Base-by-base conservation (phyloP, 257 asterid species). In the Nicotiana tabacum region DNA sequence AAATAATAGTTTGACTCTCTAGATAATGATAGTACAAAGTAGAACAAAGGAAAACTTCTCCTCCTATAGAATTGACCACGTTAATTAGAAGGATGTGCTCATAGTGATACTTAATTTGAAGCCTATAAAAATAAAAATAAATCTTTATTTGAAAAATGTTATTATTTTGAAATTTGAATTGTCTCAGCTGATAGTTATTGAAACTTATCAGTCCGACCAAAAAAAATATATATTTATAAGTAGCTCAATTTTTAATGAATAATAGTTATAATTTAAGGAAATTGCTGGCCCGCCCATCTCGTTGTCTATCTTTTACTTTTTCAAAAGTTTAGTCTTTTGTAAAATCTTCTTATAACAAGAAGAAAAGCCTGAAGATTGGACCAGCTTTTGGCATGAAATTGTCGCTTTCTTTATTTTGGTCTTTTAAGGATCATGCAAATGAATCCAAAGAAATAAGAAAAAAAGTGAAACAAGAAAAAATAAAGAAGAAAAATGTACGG, bases 371-470 rank as follows among this genome's bases (percentile, higher is more conserved):
- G 64, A 74, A 74, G n/a, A 27, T 46, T 72, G 43, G 27, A 51
- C 62, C 62, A 48, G 62, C 80, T 24, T 51, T 74, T 74, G 43
- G 43, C 39, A 74, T 74, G 64, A 74, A 46, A 24, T 74, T 74
- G 3, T 72, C 39, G 65, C 6, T 11, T 15, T 15, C 24, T 17
- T 57, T 57, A 10, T 48, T 46, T 13, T 58, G 27, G 43, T 48
- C 80, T 74, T 74, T 74, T 74, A 27, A 74, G 80, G 80, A 27
- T 74, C 43, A 74, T 74, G 64, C 64, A 24, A 74, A 74, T 74
- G 80, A 51, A 74, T 74, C 27, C 80, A 48, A 48, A 27, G 43
- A 48, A 74, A 51, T 27, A 16, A 74, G 2, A 48, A 51, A 16
- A 13, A 74, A 74, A 48, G 4, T 11, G 21, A 24, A 24, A 56